Percentiles rank a stretch among this genome's conserved stretches.
Conservation (phyloP, 306 rosid genomes). For the Rosa rugosa region DNA sequence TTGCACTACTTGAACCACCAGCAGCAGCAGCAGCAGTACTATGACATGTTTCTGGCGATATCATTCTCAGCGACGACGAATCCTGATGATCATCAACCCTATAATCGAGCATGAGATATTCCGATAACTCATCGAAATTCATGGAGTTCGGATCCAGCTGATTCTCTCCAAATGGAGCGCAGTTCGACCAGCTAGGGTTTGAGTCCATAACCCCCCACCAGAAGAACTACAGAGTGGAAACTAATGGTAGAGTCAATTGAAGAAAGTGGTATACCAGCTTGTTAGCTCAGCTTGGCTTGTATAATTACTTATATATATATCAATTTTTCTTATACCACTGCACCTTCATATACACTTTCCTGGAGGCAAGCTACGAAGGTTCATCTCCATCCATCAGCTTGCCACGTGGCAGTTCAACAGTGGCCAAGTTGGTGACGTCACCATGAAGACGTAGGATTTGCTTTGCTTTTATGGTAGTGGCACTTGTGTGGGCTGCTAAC, state of each 20-base stretch:
- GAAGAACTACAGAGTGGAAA: neutral
- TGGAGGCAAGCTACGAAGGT: slow-evolving; percentile 36
- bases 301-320: neutral
- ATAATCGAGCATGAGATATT: slow-evolving; percentile 41
- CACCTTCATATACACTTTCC: slow-evolving; percentile 47
- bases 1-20: slow-evolving; percentile 14
- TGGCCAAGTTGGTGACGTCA: slow-evolving; percentile 24
- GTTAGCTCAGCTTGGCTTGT: neutral
- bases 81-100: slow-evolving; percentile 26
- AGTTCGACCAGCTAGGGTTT: slow-evolving; percentile 20
- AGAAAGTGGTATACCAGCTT: neutral
- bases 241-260: neutral
- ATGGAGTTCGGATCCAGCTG: slow-evolving; percentile 23
- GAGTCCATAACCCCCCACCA: slow-evolving; percentile 33
- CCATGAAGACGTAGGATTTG: slow-evolving; percentile 21
- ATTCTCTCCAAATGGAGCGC: slow-evolving; percentile 9
- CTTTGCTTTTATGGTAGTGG: neutral
- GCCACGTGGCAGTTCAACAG: slow-evolving; percentile 27
- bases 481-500: neutral
- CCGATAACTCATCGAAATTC: slow-evolving; percentile 36
- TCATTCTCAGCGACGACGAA: slow-evolving; percentile 40
- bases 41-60: slow-evolving; percentile 43
- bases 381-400: slow-evolving; percentile 12
- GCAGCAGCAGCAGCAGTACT: slow-evolving; percentile 5
- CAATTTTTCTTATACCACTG: slow-evolving; percentile 9